Conservation (phyloP, 2,329 filamentous ascomycete species). For the Talaromyces atroroseus region DNA sequence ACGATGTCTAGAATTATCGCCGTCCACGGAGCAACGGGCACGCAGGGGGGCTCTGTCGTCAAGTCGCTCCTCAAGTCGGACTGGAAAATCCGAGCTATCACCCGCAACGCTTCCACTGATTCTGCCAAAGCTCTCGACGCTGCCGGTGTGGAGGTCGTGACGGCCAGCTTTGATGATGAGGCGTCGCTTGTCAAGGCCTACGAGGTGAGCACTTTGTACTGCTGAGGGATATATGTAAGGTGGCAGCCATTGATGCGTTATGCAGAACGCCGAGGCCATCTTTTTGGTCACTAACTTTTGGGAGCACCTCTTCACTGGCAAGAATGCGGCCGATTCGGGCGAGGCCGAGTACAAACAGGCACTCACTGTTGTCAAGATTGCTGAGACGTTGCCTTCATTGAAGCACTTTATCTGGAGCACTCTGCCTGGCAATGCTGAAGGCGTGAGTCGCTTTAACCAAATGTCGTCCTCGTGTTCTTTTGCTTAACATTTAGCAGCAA, state of each 20-base stretch:
- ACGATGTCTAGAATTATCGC: constrained; percentile 19
- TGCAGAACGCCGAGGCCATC: constrained; percentile 17
- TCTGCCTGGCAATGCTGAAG: too few relatives aligned
- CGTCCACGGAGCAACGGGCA: constrained; percentile 37
- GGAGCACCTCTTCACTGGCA: background rate
- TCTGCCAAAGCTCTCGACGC: constrained; percentile 18
- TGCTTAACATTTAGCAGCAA: too few relatives aligned
- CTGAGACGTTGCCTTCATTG: too few relatives aligned
- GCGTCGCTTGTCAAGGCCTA: constrained; percentile 22
- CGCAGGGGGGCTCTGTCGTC: constrained; percentile 36
- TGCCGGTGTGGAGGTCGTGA: constrained; percentile 25
- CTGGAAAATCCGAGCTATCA: constrained; percentile 26
- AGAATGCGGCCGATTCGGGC: background rate
- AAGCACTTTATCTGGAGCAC: too few relatives aligned
- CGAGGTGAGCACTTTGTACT: background rate
- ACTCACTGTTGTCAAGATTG: too few relatives aligned
- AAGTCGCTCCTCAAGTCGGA: constrained; percentile 21
- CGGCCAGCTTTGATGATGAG: constrained; percentile 24
- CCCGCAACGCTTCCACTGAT: constrained; percentile 22
- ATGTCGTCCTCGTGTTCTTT: too few relatives aligned
- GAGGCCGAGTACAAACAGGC: too few relatives aligned
- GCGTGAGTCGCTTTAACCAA: too few relatives aligned
- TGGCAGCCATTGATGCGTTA: background rate
- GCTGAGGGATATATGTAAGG: background rate
- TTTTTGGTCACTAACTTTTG: constrained; percentile 41